Percentiles rank a stretch among this genome's conserved stretches.
phyloP scores from a whole-genome alignment of 352 stramenopile genomes.

The Peronospora tabacina region DNA sequence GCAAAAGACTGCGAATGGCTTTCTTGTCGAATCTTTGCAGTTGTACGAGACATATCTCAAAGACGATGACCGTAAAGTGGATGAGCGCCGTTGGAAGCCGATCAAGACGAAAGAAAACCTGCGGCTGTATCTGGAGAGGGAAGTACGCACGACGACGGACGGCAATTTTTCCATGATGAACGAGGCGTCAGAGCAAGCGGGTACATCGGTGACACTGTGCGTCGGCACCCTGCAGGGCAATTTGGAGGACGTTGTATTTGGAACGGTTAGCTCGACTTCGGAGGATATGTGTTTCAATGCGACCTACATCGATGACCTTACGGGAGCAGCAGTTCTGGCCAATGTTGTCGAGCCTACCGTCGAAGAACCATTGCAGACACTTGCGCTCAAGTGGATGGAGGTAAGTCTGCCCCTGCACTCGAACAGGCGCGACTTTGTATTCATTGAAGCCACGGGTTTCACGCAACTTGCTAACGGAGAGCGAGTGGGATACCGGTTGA shows the following conservation, averaged over 20 bases:
- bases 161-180: constrained; percentile 25
- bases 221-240: constrained; percentile 31
- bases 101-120: constrained; percentile 30
- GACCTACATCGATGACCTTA: constrained; percentile 30
- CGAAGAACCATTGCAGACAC: constrained; percentile 26
- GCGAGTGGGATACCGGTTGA: constrained; percentile 31
- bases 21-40: constrained; percentile 23
- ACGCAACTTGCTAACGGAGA: constrained; percentile 26
- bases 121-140: constrained; percentile 25
- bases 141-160: constrained; percentile 27
- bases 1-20: constrained; percentile 22
- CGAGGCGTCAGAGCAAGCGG: constrained; percentile 26
- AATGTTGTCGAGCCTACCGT: constrained; percentile 24
- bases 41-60: constrained; percentile 26
- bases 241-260: constrained; percentile 35
- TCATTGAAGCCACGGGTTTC: constrained; percentile 34
- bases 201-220: constrained; percentile 24
- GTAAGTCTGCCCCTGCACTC: constrained; percentile 23
- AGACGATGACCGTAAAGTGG: constrained; percentile 19
- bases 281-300: constrained; percentile 32
- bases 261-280: constrained; percentile 23
- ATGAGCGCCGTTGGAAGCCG: constrained; percentile 39
- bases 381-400: constrained; percentile 32
- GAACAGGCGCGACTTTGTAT: constrained; percentile 36
- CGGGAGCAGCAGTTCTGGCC: constrained; percentile 18